phyloP scores from a whole-genome alignment of 306 rosid species.

The Rosa rugosa region DNA sequence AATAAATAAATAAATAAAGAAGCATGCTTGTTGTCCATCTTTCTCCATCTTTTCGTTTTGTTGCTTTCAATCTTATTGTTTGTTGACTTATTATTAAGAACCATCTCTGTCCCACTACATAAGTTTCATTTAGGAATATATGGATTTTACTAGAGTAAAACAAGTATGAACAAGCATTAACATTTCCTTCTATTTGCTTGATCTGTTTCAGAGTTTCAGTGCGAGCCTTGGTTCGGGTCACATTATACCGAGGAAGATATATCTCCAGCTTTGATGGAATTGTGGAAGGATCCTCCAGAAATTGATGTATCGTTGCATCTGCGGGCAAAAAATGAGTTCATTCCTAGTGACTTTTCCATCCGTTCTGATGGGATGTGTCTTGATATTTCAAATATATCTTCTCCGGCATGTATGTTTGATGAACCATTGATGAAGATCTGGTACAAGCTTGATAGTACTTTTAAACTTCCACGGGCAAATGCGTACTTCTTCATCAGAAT shows the following conservation, averaged over 20 bases:
- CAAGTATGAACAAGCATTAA: slow-evolving; percentile 3
- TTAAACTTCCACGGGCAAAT: slow-evolving; percentile 88
- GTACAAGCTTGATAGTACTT: slow-evolving; percentile 78
- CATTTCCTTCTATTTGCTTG: background rate
- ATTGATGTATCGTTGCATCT: slow-evolving; percentile 73
- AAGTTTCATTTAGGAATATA: background rate
- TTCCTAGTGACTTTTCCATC: slow-evolving; percentile 86
- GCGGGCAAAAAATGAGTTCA: slow-evolving; percentile 85
- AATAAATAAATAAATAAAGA: background rate
- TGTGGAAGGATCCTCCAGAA: slow-evolving; percentile 81
- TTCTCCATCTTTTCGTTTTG: background rate
- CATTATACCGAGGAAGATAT: slow-evolving; percentile 72
- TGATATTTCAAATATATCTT: slow-evolving; percentile 40
- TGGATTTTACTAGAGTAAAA: slow-evolving; percentile 20
- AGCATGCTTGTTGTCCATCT: slow-evolving; percentile 10
- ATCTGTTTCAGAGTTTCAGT: slow-evolving; percentile 49
- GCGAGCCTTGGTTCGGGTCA: slow-evolving; percentile 95
- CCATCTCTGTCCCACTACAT: background rate
- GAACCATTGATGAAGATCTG: slow-evolving; percentile 85
- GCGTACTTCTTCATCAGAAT: slow-evolving; percentile 79
- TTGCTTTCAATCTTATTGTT: background rate
- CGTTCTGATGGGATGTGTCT: slow-evolving; percentile 34
- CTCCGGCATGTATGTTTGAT: slow-evolving; percentile 75
- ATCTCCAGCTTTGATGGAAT: slow-evolving; percentile 56
- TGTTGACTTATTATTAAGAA: background rate